A percentile compares a stretch with the other conserved stretches of the same genome.
Evolutionary conservation across 306 rosid genomes (phyloP).

Genomic region (Malus fusca): DNA sequence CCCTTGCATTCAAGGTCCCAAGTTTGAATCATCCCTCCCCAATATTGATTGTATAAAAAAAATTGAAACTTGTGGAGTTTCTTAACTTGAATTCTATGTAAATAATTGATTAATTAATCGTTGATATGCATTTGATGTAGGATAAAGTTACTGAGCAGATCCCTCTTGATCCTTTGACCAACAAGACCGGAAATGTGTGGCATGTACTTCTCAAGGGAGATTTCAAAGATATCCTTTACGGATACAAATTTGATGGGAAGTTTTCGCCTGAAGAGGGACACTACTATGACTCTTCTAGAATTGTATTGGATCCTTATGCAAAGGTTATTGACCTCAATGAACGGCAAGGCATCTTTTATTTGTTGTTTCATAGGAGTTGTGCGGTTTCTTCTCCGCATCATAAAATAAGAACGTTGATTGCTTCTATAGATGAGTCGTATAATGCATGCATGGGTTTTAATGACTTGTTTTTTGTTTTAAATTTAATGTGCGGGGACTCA

Average conservation of each 20-base stretch:
- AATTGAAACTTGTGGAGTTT: neutral
- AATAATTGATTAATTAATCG: neutral
- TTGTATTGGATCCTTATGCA: conserved; percentile 84
- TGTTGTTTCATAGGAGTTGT: neutral
- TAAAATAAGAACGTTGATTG: neutral
- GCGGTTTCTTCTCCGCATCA: neutral
- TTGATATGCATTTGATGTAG: conserved; percentile 36
- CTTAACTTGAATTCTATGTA: no score
- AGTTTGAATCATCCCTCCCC: no score
- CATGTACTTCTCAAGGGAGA: conserved; percentile 79
- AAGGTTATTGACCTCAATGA: conserved; percentile 44
- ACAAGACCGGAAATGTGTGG: conserved; percentile 86
- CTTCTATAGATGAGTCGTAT: neutral
- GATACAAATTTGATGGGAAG: conserved; percentile 70
- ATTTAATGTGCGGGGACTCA: conserved; percentile 1
- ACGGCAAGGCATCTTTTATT: neutral
- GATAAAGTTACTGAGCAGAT: conserved; percentile 62
- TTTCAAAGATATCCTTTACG: conserved; percentile 69
- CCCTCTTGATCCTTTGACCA: conserved; percentile 53
- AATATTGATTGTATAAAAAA: no score
- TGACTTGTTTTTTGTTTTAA: neutral
- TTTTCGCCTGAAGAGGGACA: conserved; percentile 66
- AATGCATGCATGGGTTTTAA: neutral
- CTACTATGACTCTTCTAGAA: conserved; percentile 53
- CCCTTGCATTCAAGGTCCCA: no score